phyloP scores from a whole-genome alignment of 1,284 basidiomycete genomes.

The Boletus sp. region DNA sequence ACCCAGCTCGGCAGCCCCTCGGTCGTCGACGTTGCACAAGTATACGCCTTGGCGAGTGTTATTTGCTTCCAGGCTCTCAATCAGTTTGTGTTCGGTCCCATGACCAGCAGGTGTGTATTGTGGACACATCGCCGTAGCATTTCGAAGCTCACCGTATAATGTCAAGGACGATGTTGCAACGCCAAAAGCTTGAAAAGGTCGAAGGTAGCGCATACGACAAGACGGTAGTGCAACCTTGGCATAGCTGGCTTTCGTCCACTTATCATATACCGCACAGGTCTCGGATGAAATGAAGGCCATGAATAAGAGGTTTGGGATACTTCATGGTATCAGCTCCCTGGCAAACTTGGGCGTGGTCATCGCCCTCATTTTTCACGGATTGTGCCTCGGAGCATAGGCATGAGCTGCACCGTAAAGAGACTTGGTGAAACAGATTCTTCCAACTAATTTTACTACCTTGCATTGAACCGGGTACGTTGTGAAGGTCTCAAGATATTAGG shows the following conservation, averaged over 20 bases:
- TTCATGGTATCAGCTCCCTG: constrained; percentile 68
- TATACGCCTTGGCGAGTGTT: constrained; percentile 55
- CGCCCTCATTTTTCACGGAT: constrained; percentile 65
- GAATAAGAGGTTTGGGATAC: constrained; percentile 57
- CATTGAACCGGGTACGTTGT: neutral
- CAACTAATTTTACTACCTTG: neutral
- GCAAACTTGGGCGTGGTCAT: constrained; percentile 62
- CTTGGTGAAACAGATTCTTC: neutral
- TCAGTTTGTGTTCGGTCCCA: constrained; percentile 56
- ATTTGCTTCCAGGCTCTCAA: constrained; percentile 41
- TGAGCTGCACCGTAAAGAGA: neutral
- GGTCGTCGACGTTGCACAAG: neutral
- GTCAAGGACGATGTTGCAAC: constrained; percentile 63
- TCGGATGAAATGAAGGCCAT: constrained; percentile 59
- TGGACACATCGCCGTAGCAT: neutral
- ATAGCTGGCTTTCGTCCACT: neutral
- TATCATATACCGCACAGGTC: neutral
- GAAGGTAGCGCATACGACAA: constrained; percentile 62
- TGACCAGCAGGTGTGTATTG: constrained; percentile 58
- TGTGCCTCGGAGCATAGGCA: constrained; percentile 61
- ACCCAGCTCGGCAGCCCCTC: constrained; percentile 40
- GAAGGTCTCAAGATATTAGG: constrained; percentile 15
- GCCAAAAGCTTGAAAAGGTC: constrained; percentile 68
- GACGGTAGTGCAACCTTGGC: constrained; percentile 39
- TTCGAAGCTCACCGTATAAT: neutral